phyloP scores from a whole-genome alignment of 208 protist species.

The Kentomonas sorsogonicus region DNA sequence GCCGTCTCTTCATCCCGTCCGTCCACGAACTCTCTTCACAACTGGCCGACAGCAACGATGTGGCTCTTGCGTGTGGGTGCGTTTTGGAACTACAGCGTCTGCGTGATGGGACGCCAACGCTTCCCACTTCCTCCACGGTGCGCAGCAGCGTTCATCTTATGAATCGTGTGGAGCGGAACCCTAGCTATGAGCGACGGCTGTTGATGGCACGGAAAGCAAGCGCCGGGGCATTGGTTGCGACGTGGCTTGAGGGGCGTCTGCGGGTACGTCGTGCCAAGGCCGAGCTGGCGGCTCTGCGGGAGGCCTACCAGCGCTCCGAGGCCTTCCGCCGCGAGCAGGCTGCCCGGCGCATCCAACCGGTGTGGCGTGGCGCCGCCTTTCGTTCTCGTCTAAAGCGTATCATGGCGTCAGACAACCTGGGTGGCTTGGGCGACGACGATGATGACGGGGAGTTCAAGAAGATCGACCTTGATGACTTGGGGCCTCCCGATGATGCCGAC shows the following conservation, averaged over 20 bases:
- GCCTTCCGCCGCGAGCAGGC: slow-evolving; percentile 37
- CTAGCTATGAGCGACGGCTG: slow-evolving; percentile 2
- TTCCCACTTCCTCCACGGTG: too few species aligned
- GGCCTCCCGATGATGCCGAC: slow-evolving; percentile 11
- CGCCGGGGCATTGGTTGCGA: slow-evolving; percentile 22
- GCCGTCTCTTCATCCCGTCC: too few species aligned
- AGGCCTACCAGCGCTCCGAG: slow-evolving; percentile 19
- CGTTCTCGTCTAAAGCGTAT: slow-evolving; percentile 63
- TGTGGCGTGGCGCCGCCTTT: slow-evolving; percentile 78
- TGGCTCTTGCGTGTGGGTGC: too few species aligned
- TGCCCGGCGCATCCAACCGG: slow-evolving; percentile 64
- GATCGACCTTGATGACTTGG: slow-evolving; percentile 36
- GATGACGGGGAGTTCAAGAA: slow-evolving; percentile 48
- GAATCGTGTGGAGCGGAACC: too few species aligned
- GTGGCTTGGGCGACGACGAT: slow-evolving; percentile 20
- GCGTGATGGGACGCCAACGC: too few species aligned
- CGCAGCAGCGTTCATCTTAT: too few species aligned
- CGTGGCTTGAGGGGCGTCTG: slow-evolving; percentile 24
- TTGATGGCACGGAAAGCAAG: slow-evolving; percentile 9
- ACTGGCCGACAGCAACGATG: too few species aligned
- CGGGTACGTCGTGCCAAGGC: slow-evolving; percentile 22
- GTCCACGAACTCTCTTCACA: too few species aligned
- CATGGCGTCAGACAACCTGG: too few species aligned
- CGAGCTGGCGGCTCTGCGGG: slow-evolving; percentile 23
- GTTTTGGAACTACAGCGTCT: too few species aligned